Percentiles rank a stretch among this genome's conserved stretches.
phyloP scores from a whole-genome alignment of 2,329 filamentous ascomycete genomes.

The Botrytis tulipae region DNA sequence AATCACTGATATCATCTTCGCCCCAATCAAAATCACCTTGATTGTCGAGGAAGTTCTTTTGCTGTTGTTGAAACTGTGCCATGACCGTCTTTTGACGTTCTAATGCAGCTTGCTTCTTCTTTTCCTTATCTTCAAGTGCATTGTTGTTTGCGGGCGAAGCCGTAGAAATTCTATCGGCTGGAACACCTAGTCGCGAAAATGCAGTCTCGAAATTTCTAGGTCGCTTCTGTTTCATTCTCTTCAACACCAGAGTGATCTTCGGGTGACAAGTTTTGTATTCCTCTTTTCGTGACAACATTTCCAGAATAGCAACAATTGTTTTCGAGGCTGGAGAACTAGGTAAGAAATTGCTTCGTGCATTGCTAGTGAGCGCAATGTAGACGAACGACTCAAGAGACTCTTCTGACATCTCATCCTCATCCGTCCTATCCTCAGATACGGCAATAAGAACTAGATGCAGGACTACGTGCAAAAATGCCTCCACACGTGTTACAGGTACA shows the following conservation, averaged over 20 bases:
- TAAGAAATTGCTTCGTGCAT: slow-evolving; percentile 61
- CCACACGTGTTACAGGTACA: slow-evolving; percentile 78
- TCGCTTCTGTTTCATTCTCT: slow-evolving; percentile 79
- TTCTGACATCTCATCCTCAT: slow-evolving; percentile 51
- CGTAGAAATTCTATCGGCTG: slow-evolving; percentile 76
- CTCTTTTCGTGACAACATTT: slow-evolving; percentile 62
- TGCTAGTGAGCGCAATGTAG: slow-evolving; percentile 63
- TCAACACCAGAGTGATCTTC: slow-evolving; percentile 80
- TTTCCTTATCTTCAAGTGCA: slow-evolving; percentile 63
- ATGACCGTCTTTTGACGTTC: slow-evolving; percentile 91
- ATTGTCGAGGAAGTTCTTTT: slow-evolving; percentile 89
- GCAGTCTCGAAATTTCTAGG: slow-evolving; percentile 70
- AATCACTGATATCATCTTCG: slow-evolving; percentile 72
- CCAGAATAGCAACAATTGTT: slow-evolving; percentile 63
- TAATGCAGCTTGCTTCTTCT: slow-evolving; percentile 86
- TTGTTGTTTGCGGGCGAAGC: slow-evolving; percentile 70
- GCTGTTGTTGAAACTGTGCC: slow-evolving; percentile 97
- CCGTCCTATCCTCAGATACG: slow-evolving; percentile 73
- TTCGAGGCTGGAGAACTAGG: slow-evolving; percentile 54
- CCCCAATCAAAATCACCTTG: slow-evolving; percentile 89
- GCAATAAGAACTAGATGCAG: slow-evolving; percentile 85
- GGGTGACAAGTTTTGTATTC: slow-evolving; percentile 80
- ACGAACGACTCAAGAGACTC: slow-evolving; percentile 65
- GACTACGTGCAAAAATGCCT: slow-evolving; percentile 88
- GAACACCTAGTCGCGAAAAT: slow-evolving; percentile 61